phyloP scores from a whole-genome alignment of 1,139 yeast genomes.

The Protomyces lactucae-debilis region DNA sequence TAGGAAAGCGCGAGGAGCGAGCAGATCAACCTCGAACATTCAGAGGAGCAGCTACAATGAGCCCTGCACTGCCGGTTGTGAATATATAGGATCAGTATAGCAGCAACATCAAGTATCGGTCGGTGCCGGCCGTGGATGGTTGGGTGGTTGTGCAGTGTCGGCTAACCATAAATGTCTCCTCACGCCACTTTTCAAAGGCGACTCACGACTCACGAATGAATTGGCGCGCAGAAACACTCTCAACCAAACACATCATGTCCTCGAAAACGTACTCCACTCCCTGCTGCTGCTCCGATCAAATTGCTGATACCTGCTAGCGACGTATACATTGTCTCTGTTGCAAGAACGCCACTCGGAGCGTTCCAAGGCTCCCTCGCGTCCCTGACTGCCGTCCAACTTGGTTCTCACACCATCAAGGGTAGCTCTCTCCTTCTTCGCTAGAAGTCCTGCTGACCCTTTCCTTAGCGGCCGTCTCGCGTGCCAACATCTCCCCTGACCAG shows the following conservation, averaged over 20 bases:
- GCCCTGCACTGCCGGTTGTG: no score
- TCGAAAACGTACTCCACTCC: background rate
- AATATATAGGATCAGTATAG: no score
- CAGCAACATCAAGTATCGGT: no score
- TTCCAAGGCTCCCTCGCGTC: conserved; percentile 80
- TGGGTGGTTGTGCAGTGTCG: no score
- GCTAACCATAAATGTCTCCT: background rate
- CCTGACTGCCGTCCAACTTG: conserved; percentile 74
- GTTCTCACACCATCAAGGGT: conserved; percentile 77
- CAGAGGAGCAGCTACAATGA: no score
- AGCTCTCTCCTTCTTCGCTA: background rate
- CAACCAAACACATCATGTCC: background rate
- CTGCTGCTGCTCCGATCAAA: background rate
- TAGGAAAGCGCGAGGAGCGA: no score
- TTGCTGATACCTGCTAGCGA: conserved; percentile 10
- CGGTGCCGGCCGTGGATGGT: no score
- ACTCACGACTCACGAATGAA: background rate
- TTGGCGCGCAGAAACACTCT: background rate
- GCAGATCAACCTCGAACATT: no score
- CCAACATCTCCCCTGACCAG: conserved; percentile 54
- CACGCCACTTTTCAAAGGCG: background rate
- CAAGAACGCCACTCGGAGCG: conserved; percentile 95
- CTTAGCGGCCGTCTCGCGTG: conserved; percentile 22
- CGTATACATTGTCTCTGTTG: conserved; percentile 82
- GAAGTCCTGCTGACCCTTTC: background rate